Conservation (phyloP, 495 filamentous ascomycete genomes). For the Penicillium robsamsonii region DNA sequence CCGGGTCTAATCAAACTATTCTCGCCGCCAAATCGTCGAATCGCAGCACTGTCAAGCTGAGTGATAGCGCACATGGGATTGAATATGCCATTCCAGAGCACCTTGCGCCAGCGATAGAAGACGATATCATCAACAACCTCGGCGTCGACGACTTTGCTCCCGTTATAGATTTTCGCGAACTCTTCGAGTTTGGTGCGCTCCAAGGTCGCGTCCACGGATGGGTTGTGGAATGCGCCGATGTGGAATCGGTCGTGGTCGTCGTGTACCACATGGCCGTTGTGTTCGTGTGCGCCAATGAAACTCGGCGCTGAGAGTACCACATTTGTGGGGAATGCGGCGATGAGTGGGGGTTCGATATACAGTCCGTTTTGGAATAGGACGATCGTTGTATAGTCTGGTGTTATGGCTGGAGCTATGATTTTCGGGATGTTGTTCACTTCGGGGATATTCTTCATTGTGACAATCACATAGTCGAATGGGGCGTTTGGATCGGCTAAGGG, state of each 20-base stretch:
- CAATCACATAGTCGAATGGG: slow-evolving; percentile 48
- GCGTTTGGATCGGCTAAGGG: background rate
- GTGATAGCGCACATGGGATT: slow-evolving; percentile 20
- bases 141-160: slow-evolving; percentile 12
- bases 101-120: slow-evolving; percentile 18
- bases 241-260: slow-evolving; percentile 16
- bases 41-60: slow-evolving; percentile 17
- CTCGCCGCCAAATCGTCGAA: slow-evolving; percentile 9
- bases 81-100: slow-evolving; percentile 19
- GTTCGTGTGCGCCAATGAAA: slow-evolving; percentile 18
- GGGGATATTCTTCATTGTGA: slow-evolving; percentile 34
- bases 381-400: slow-evolving; percentile 43
- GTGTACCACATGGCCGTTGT: slow-evolving; percentile 14
- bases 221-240: slow-evolving; percentile 13
- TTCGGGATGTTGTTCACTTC: slow-evolving; percentile 51
- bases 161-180: slow-evolving; percentile 16
- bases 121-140: slow-evolving; percentile 14
- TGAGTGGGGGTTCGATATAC: slow-evolving; percentile 50
- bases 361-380: slow-evolving; percentile 58
- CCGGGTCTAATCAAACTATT: slow-evolving; percentile 16
- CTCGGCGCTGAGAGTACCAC: slow-evolving; percentile 14
- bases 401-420: slow-evolving; percentile 77
- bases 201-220: background rate
- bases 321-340: slow-evolving; percentile 42
- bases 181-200: slow-evolving; percentile 13